Conservation (phyloP, 352 stramenopile genomes). For the Globisporangium barbulae region DNA sequence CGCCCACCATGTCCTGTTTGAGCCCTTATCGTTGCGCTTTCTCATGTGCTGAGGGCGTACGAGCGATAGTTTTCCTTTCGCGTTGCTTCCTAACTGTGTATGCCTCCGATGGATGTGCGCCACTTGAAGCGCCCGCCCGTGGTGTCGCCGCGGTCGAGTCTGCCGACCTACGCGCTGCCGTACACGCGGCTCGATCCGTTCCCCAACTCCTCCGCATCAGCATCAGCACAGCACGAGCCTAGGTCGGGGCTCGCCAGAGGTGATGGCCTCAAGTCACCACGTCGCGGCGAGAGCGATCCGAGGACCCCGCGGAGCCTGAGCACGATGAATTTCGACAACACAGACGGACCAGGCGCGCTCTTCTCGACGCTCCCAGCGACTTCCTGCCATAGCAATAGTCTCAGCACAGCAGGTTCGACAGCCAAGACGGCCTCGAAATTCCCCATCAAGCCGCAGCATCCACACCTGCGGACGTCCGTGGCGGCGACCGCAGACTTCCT, state of each 20-base stretch:
- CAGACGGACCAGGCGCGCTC: neutral
- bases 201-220: neutral
- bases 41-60: neutral
- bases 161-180: conserved; percentile 9
- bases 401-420: neutral
- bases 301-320: conserved; percentile 12
- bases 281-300: neutral
- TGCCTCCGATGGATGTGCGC: neutral
- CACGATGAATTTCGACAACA: conserved; percentile 6
- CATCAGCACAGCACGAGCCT: neutral
- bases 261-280: neutral
- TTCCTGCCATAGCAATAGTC: neutral
- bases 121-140: conserved; percentile 4
- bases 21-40: no score
- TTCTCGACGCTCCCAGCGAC: conserved; percentile 7
- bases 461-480: conserved; percentile 11
- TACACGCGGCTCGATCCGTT: conserved; percentile 17
- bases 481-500: conserved; percentile 23
- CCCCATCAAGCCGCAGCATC: conserved; percentile 15
- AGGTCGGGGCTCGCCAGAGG: no score
- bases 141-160: neutral
- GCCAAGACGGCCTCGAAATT: conserved; percentile 2
- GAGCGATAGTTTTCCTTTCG: no score
- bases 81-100: neutral
- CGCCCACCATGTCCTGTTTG: no score